These are phyloP conservation scores for Beverwykella pulmonaria DNA, from an alignment of 495 filamentous ascomycete species.

Conservation along the genomic window DNA sequence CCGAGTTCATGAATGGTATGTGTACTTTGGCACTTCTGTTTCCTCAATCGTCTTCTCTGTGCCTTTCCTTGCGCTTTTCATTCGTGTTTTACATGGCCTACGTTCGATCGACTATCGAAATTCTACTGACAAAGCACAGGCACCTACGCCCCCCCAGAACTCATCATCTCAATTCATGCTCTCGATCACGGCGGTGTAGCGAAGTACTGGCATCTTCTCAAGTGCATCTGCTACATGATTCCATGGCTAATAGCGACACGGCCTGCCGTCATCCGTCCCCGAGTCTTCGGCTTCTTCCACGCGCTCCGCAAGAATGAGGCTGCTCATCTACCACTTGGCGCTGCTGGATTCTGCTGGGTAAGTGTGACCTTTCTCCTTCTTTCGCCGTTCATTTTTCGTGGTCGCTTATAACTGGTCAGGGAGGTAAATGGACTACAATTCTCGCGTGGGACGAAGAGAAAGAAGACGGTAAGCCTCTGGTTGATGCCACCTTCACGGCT, in stretches of 20 bases:
- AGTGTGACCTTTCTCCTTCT: background rate
- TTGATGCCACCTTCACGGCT: constrained; percentile 58
- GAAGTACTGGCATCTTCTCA: constrained; percentile 28
- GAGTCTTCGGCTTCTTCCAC: constrained; percentile 36
- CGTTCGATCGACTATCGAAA: too few species aligned
- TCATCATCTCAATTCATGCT: constrained; percentile 36
- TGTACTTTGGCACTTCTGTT: background rate
- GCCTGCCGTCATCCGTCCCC: constrained; percentile 18
- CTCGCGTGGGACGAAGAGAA: constrained; percentile 37
- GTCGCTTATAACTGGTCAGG: background rate
- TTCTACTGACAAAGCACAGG: constrained; percentile 18
- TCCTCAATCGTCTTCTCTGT: too few species aligned
- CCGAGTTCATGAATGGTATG: constrained; percentile 40
- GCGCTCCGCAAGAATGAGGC: constrained; percentile 36
- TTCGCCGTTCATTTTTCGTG: background rate
- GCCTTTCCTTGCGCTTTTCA: too few species aligned
- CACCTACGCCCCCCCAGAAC: constrained; percentile 16
- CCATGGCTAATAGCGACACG: constrained; percentile 26
- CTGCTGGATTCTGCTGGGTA: constrained; percentile 44
- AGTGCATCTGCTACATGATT: constrained; percentile 30
- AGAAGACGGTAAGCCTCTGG: constrained; percentile 45
- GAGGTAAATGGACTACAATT: constrained; percentile 32
- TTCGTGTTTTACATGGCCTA: too few species aligned
- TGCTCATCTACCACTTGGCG: constrained; percentile 36
- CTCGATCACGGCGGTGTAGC: constrained; percentile 26